Base-by-base conservation (phyloP, 352 stramenopile genomes). In the Pythium aristosporum region DNA sequence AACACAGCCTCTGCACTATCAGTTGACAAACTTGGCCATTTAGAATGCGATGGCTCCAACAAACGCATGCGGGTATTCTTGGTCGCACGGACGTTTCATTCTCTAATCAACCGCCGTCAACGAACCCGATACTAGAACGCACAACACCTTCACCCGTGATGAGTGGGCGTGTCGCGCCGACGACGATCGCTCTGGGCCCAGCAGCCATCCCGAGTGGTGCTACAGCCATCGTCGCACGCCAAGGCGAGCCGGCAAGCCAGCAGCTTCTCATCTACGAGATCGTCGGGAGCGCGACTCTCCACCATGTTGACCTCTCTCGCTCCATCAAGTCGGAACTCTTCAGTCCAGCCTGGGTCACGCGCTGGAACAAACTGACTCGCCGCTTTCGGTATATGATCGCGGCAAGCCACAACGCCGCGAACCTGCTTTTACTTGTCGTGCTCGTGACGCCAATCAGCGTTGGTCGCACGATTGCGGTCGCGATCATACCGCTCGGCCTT, bases 271-370 rank as follows among this genome's bases (percentile, higher is more conserved):
- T 32, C 4, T 62, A 53, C 42, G 42, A 53, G 25, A 51, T 63
- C 44, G 57, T 63, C 18, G 1, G 37, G 12, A 43, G 32, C 43
- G 46, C n/a, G 25, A 41, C 30, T 3, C 36, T 63, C 20, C 44
- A 39, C 18, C 55, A 44, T 10, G 25, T 63, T 2, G 57, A 63
- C 47, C 32, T 63, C 44, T 50, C 57, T 25, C 43, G 57, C 13
- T 63, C 57, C n/a, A 28, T 63, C 11, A 43, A 51, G 18, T 57
- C 57, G 7, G 57, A 55, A 16, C n/a, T 63, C 13, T 41, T 63
- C 15, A 41, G n/a, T 16, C 20, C 43, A 3, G 16, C 11, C 18
- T 30, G 25, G 5, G 30, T 47, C 6, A 30, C 15, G 3, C 8
- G 8, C 3, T 57, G 50, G 50, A 57, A 57, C 50, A 37, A 37